Evolutionary conservation across 495 filamentous ascomycete genomes (phyloP), one percentile per base, ranked within the genome.

Genomic region (Neurospora sp.): DNA sequence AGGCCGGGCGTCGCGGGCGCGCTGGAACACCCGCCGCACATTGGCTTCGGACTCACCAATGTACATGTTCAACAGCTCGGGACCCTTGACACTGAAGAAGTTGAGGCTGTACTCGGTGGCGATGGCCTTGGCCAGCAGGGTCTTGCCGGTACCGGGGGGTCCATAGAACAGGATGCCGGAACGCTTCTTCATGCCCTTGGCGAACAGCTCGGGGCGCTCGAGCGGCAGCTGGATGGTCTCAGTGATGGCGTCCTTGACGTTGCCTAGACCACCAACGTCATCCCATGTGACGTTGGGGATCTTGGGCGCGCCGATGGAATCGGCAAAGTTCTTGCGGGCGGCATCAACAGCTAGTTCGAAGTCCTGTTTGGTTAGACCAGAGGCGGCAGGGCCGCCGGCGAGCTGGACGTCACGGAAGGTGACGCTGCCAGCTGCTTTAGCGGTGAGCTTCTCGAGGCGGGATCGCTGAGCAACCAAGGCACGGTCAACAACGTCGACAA

Each of bases 21-120:
- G 88, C 83, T 97, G 95, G 85, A 99, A 99, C 4, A 99, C 96
- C 6, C 96, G 88, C 4, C 96, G 91, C 12, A 99, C 96, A 78
- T 98, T 98, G 69, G 96, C 96, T 85, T 99, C 96, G 10, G 94
- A 97, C 82, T 98, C 96, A 82, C 96, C 96, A 79, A 99, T 98
- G 79, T 99, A 99, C 96, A 98, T 99, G 79, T 99, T 99, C 20
- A 99, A 89, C 77, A 99, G 82, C 83, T 99, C 96, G 1, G 96
- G 96, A 3, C 96, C 96, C 82, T 99, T 99, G 82, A 99, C 93
- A 70, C 91, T 94, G 89, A 99, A 98, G 87, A 99, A 99, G 76
- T 99, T 99, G 78, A 99, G 88, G 70, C 93, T 96, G 85, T 98
- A 98, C 77, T 98, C 96, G 0, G 96, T 98, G 1, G 96, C 96